phyloP scores from a whole-genome alignment of 495 filamentous ascomycete genomes.

The Acidiella bohemica region DNA sequence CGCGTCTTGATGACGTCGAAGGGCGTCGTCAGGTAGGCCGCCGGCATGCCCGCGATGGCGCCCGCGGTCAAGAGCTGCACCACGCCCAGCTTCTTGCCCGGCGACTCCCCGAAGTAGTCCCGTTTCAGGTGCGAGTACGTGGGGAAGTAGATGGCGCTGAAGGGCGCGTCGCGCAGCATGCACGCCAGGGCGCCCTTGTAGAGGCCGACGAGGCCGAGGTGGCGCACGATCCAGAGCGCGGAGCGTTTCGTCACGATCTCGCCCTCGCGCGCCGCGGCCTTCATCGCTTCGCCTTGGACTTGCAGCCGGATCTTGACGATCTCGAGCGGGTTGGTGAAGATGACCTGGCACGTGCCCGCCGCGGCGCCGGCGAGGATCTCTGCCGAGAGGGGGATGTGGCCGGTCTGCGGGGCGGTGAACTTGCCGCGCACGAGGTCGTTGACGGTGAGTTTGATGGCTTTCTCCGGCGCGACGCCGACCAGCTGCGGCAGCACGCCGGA shows the following conservation, averaged over 20 bases:
- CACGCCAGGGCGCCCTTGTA: slow-evolving; percentile 98
- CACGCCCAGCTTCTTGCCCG: slow-evolving; percentile 81
- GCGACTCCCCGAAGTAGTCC: slow-evolving; percentile 82
- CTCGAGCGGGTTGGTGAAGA: slow-evolving; percentile 94
- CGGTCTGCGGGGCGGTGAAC: slow-evolving; percentile 62
- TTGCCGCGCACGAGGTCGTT: slow-evolving; percentile 78
- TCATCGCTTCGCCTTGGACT: slow-evolving; percentile 90
- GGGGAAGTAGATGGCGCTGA: slow-evolving; percentile 98
- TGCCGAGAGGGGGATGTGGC: slow-evolving; percentile 53
- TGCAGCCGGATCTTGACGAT: slow-evolving; percentile 98
- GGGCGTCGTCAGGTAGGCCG: slow-evolving; percentile 91
- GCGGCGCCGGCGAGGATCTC: slow-evolving; percentile 82
- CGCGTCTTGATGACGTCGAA: slow-evolving; percentile 99
- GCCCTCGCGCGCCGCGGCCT: slow-evolving; percentile 41
- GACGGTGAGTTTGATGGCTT: slow-evolving; percentile 96
- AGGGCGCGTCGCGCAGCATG: slow-evolving; percentile 87
- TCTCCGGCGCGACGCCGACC: slow-evolving; percentile 93
- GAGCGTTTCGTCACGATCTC: slow-evolving; percentile 75
- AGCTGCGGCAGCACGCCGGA: slow-evolving; percentile 90
- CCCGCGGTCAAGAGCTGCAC: slow-evolving; percentile 87
- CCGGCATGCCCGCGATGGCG: slow-evolving; percentile 96
- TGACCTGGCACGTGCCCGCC: slow-evolving; percentile 89
- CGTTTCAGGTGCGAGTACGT: slow-evolving; percentile 88
- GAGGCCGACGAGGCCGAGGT: slow-evolving; percentile 84
- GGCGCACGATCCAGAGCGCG: slow-evolving; percentile 93